Evolutionary conservation across 305 asterid species (phyloP), one percentile per base, ranked within the genome.

Genomic region (Stenogyne calaminthoides): DNA sequence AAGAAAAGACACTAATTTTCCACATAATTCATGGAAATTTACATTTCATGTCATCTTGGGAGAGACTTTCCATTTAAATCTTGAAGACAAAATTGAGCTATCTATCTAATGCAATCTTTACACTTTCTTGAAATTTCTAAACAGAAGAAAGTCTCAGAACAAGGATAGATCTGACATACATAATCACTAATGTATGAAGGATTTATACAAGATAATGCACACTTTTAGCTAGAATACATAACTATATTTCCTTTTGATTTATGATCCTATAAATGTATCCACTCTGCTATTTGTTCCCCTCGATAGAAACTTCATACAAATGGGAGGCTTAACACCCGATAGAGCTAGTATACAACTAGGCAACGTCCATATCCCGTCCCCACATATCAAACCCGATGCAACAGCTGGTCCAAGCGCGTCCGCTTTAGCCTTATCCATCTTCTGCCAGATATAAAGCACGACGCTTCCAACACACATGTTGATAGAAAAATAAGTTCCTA

Each of bases 391-490:
- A 34, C 93, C 93, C 1, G 91, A 86, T 19, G 93, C 90, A 0
- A 86, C 91, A 0, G 89, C 88, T 3, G 89, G 88, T 29, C 83
- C 93, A 18, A 82, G 75, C 0, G 83, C 85, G 34, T 80, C 87
- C 0, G 91, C 89, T 15, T 75, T 73, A 7, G 71, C 83, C 78
- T 60, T 82, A 79, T 85, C 73, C 40, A 77, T 32, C 67, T 75
- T 82, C 74, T 84, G 80, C 93, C 91, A 88, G 29, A 88, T 70
- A 19, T 37, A 84, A 6, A 86, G 75, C 9, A 86, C 66, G 64
- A 86, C 67, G 76, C 88, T 86, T 8, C 93, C 93, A 62, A 86
- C 69, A 58, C 89, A 88, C 93, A 88, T 88, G 54, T 88, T 89
- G 8, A 88, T 86, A 34, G 91, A 87, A 57, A 88, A 88, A 15